Evolutionary conservation across 768 basidiomycete genomes (phyloP), one percentile per base, ranked within the genome.

Genomic region (Agaricus subrufescens): DNA sequence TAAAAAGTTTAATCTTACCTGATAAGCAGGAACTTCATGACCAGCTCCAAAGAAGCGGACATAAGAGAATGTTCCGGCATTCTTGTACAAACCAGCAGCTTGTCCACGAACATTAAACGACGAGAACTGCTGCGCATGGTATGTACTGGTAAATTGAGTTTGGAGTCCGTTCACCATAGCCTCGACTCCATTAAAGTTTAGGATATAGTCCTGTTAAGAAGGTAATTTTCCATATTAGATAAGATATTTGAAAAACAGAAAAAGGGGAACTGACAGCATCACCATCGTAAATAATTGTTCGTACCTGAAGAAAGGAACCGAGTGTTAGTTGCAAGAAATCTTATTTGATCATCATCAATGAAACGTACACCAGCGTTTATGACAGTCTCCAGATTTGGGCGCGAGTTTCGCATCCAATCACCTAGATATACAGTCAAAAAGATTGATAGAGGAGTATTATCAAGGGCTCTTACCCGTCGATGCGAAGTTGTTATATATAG

Each of bases 351-450:
- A 23, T 19, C 11, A 10, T 38, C 12, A 37, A 50, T 44, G 23
- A 30, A 6, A 57, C 65, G 49, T 58, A 66, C 80, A 11, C 84
- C 83, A 50, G 82, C 73, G 57, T 84, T 74, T 61, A 86, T 82
- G 12, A 85, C 81, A 4, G 66, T 74, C 66, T 85, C 82, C 25
- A 86, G 67, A 56, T 77, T 58, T 0, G 78, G 79, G 15, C 74
- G 65, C 1, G 73, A 74, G 54, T 72, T 77, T 46, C 73, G 67
- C 81, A 85, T 85, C 82, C 82, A 85, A 61, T 86, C 84, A 23
- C 76, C 77, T 75, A 43, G 1, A n/a, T 14, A 44, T 38, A 19
- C 14, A 54, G 30, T 25, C 42, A 25, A 37, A 31, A 26, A 14
- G 29, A 53, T 29, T 31, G 8, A 26, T 14, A 14, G 3, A 26